phyloP scores from a whole-genome alignment of 2,329 filamentous ascomycete species.

The Monosporascus sp. region DNA sequence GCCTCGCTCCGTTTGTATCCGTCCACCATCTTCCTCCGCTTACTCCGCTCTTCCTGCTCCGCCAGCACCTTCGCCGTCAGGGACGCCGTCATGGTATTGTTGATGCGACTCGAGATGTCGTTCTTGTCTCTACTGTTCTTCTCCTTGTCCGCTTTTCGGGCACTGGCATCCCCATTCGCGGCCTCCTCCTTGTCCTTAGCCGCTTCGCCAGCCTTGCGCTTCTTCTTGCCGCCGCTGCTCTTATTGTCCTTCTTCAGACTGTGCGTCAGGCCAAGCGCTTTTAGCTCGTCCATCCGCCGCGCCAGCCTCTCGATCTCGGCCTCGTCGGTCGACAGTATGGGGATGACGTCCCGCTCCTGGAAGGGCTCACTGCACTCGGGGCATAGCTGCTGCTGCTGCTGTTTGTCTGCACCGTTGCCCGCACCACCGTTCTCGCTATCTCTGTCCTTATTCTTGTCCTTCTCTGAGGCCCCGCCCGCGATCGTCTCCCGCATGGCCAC shows the following conservation, averaged over 20 bases:
- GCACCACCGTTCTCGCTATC: background rate
- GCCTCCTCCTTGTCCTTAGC: constrained; percentile 29
- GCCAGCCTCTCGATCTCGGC: constrained; percentile 65
- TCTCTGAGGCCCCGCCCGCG: background rate
- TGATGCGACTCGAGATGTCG: constrained; percentile 57
- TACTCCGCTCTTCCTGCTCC: constrained; percentile 79
- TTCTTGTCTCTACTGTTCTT: constrained; percentile 27
- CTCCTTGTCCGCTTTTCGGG: constrained; percentile 45
- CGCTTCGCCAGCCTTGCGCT: constrained; percentile 37
- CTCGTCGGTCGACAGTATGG: constrained; percentile 68
- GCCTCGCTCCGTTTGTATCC: constrained; percentile 28
- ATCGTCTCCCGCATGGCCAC: constrained; percentile 76
- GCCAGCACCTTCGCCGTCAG: constrained; percentile 81
- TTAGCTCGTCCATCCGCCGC: constrained; percentile 62
- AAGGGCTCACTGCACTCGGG: constrained; percentile 74
- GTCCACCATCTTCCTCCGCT: constrained; percentile 63
- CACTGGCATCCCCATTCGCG: constrained; percentile 3
- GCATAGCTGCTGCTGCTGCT: constrained; percentile 44
- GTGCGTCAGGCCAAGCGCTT: constrained; percentile 70
- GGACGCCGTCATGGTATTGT: constrained; percentile 79
- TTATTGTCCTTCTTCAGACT: constrained; percentile 79
- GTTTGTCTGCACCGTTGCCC: constrained; percentile 27
- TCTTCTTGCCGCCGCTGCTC: constrained; percentile 62
- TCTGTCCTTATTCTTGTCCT: background rate
- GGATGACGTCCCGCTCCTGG: constrained; percentile 68